Base-by-base conservation (phyloP, 2,329 filamentous ascomycete genomes). In the Rhynchosporium agropyri region DNA sequence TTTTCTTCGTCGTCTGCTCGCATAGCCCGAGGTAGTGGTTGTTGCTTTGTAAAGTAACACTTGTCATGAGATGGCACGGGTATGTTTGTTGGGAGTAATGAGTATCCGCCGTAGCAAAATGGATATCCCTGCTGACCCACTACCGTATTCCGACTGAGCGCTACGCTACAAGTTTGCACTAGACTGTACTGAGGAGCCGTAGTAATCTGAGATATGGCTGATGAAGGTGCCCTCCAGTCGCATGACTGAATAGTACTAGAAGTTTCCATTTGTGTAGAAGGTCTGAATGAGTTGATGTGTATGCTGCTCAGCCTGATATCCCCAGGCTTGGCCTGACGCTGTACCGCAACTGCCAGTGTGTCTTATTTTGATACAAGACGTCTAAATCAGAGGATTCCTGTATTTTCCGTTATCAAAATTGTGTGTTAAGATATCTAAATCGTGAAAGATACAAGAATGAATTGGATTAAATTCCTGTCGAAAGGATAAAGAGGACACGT, bases 261-360 rank as follows among this genome's bases (percentile, higher is more conserved):
- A 33, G 76, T 69, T 54, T 81, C 80, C 77, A 84, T n/a, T 80
- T 13, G 65, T 53, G 63, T 72, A 74, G 49, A 62, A 73, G 26
- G 61, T 64, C 29, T 71, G 67, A 50, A 70, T 58, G 3, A 62
- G 60, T 45, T 68, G 70, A 13, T 67, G 68, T 26, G 60, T 67
- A 49, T 76, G 76, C 50, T 83, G 78, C 48, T 83, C 82, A 63
- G 80, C 74, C 67, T 79, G 75, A 81, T 81, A 81, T 70, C 78
- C 80, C 85, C 84, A 87, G 75, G 75, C 77, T 58, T 79, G 76
- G 67, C 76, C 76, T 64, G 79, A 74, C 60, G 79, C 70, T 81
- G 78, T 71, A 78, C 75, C 62, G 79, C 77, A 70, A 83, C 77
- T 69, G 80, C 80, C 81, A 85, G 77, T 63, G 66, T 65, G 71